phyloP scores from a whole-genome alignment of 139 green algal species.

The Chlamydomonas sphaeroides region DNA sequence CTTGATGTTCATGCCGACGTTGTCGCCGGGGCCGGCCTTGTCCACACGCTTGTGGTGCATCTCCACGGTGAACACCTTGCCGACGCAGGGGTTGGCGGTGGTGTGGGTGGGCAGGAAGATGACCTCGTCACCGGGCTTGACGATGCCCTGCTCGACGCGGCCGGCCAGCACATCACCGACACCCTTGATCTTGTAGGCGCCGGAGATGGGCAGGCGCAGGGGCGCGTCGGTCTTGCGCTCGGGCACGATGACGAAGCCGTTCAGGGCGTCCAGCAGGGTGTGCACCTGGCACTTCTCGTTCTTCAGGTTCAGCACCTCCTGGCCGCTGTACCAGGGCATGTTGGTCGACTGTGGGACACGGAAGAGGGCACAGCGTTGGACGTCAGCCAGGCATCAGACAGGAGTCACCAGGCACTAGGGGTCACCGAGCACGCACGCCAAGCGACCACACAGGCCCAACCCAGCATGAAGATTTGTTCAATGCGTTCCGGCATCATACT shows the following conservation, averaged over 20 bases:
- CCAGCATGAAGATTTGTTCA: no score
- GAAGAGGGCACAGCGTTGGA: no score
- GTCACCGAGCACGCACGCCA: no score
- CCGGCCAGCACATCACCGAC: constrained; percentile 98
- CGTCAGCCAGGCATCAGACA: no score
- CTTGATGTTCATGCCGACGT: constrained; percentile 99
- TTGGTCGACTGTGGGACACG: constrained; percentile 73
- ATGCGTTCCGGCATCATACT: no score
- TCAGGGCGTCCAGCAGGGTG: constrained; percentile 91
- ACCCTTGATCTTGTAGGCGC: constrained; percentile 99
- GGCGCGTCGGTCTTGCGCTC: constrained; percentile 87
- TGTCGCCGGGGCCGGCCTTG: constrained; percentile 94
- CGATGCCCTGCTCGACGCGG: constrained; percentile 96
- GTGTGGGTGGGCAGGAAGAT: constrained; percentile 91
- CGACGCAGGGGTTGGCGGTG: constrained; percentile 86
- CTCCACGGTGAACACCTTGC: constrained; percentile 99
- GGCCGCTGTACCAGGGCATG: constrained; percentile 94
- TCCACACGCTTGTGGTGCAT: constrained; percentile 99
- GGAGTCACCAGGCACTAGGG: no score
- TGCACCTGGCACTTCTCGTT: constrained; percentile 67
- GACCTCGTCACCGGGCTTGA: constrained; percentile 95
- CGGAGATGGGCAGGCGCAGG: constrained; percentile 93
- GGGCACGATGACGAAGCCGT: constrained; percentile 83
- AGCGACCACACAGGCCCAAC: no score
- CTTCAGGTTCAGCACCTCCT: constrained; percentile 74